A percentile compares a stretch with the other conserved stretches of the same genome.
Conservation (phyloP, 768 basidiomycete species). For the Hortiboletus campestris region DNA sequence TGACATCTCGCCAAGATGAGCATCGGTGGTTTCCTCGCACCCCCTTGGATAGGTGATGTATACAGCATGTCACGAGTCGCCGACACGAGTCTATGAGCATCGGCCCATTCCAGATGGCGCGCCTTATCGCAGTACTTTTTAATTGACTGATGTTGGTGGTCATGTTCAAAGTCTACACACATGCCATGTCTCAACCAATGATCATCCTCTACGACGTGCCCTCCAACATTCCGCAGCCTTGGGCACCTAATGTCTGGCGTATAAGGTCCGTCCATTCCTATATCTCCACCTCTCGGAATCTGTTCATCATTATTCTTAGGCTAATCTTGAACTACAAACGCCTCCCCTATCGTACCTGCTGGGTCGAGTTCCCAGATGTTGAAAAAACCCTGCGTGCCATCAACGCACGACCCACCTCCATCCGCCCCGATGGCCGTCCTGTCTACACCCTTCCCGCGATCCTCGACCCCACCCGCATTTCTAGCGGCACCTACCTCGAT, state of each 20-base stretch:
- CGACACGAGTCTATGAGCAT: neutral
- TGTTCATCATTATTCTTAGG: slow-evolving; percentile 33
- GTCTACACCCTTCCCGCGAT: slow-evolving; percentile 72
- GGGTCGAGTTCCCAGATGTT: slow-evolving; percentile 70
- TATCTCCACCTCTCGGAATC: neutral
- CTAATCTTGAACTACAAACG: slow-evolving; percentile 78
- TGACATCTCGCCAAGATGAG: slow-evolving; percentile 5
- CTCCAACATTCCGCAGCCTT: slow-evolving; percentile 60
- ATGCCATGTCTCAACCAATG: slow-evolving; percentile 43
- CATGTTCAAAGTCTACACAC: neutral
- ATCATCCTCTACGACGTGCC: slow-evolving; percentile 70
- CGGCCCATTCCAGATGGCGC: neutral
- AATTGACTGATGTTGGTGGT: slow-evolving; percentile 6
- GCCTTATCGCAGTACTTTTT: slow-evolving; percentile 1
- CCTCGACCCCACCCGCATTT: slow-evolving; percentile 45
- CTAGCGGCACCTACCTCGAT: neutral
- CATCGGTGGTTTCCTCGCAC: slow-evolving; percentile 13
- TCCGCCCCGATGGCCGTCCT: slow-evolving; percentile 54
- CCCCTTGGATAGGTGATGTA: neutral
- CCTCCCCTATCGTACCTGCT: slow-evolving; percentile 64
- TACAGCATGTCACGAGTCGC: slow-evolving; percentile 10
- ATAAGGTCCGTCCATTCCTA: slow-evolving; percentile 45
- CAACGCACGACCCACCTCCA: slow-evolving; percentile 55
- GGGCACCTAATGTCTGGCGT: slow-evolving; percentile 76
- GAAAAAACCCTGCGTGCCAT: slow-evolving; percentile 58